Conservation (phyloP, 2,329 filamentous ascomycete species). For the Lizonia empirigonia region DNA sequence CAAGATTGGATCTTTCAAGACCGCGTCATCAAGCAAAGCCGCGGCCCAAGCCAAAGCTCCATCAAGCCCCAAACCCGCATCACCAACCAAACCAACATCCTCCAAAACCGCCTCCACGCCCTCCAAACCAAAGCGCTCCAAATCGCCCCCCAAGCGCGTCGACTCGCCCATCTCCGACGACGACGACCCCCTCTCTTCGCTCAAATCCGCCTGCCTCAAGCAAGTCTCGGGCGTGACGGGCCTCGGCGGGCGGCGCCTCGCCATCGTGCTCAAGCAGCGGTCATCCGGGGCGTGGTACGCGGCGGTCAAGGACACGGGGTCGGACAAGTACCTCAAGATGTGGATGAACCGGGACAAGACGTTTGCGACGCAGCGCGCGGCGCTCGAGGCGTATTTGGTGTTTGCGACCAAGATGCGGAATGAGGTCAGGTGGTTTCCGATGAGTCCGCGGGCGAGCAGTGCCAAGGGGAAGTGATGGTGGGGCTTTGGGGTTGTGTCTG, state of each 20-base stretch:
- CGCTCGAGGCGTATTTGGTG: constrained; percentile 32
- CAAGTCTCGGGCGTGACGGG: constrained; percentile 28
- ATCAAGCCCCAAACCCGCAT: background rate
- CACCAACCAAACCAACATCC: background rate
- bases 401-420: constrained; percentile 34
- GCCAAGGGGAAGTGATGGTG: constrained; percentile 3
- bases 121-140: constrained; percentile 8
- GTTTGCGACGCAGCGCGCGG: constrained; percentile 27
- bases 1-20: constrained; percentile 1
- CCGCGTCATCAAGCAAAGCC: constrained; percentile 3
- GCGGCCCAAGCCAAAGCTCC: background rate
- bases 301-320: constrained; percentile 31
- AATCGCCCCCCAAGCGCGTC: constrained; percentile 7
- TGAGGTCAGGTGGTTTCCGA: constrained; percentile 31
- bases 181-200: background rate
- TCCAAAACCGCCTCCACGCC: background rate
- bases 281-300: constrained; percentile 34
- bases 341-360: constrained; percentile 39
- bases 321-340: constrained; percentile 39
- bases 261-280: constrained; percentile 28
- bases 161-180: constrained; percentile 11
- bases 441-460: constrained; percentile 15
- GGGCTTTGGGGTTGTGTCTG: background rate
- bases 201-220: constrained; percentile 13
- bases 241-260: constrained; percentile 29